These are phyloP conservation scores for Claviceps spartinae DNA, from an alignment of 2,329 filamentous ascomycete genomes.

Conservation along the genomic window DNA sequence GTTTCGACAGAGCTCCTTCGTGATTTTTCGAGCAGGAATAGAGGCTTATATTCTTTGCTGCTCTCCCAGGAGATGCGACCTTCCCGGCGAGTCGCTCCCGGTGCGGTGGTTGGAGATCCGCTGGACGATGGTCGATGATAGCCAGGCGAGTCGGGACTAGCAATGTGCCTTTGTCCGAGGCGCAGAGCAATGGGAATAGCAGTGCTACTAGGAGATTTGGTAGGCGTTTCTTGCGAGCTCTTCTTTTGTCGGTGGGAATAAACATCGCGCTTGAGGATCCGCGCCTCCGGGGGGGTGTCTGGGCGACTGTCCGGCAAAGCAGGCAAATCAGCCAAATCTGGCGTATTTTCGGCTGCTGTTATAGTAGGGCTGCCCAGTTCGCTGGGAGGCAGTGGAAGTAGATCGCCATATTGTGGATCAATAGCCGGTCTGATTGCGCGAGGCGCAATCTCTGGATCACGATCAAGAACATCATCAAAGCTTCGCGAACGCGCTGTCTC, in stretches of 20 bases:
- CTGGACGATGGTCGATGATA: constrained; percentile 26
- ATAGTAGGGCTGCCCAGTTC: constrained; percentile 35
- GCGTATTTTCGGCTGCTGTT: constrained; percentile 26
- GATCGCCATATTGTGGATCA: constrained; percentile 51
- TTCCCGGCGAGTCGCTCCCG: constrained; percentile 25
- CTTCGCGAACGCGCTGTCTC: constrained; percentile 10
- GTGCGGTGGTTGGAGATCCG: constrained; percentile 18
- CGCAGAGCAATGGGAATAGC: constrained; percentile 44
- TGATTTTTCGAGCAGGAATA: constrained; percentile 64
- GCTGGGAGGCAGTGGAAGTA: constrained; percentile 50
- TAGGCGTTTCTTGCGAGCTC: constrained; percentile 32
- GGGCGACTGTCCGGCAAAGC: constrained; percentile 47
- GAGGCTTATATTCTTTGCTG: constrained; percentile 59
- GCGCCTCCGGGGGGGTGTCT: constrained; percentile 38
- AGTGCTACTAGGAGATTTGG: constrained; percentile 41
- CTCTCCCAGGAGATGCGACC: constrained; percentile 47
- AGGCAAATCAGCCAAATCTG: constrained; percentile 40
- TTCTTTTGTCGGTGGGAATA: constrained; percentile 33
- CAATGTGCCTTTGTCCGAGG: constrained; percentile 28
- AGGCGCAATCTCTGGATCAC: constrained; percentile 43
- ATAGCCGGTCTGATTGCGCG: constrained; percentile 50
- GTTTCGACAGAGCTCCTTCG: constrained; percentile 24
- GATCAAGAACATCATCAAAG: constrained; percentile 21
- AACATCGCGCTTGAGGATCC: constrained; percentile 25
- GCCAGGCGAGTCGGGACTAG: constrained; percentile 29